phyloP scores from a whole-genome alignment of 2,329 filamentous ascomycete genomes.

The Verticillium alfalfae region DNA sequence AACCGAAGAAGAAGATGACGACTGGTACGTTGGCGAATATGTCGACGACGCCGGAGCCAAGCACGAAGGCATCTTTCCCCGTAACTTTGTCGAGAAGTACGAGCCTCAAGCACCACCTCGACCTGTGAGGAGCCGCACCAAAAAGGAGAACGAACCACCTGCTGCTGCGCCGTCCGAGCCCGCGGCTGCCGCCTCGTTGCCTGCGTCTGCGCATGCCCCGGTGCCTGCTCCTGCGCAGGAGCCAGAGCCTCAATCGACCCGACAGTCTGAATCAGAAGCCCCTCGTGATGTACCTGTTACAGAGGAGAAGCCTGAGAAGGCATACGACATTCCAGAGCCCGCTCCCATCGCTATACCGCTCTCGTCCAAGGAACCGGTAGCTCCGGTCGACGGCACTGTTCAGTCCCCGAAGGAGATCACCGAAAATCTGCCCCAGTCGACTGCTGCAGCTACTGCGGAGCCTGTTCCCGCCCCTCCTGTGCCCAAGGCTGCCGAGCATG shows the following conservation, averaged over 20 bases:
- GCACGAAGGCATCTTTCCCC: slow-evolving; percentile 83
- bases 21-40: slow-evolving; percentile 93
- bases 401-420: not conserved
- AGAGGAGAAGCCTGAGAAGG: slow-evolving; percentile 14
- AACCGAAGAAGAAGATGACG: slow-evolving; percentile 83
- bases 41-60: slow-evolving; percentile 67
- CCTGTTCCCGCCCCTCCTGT: slow-evolving; percentile 20
- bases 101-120: slow-evolving; percentile 87
- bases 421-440: slow-evolving; percentile 19
- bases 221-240: slow-evolving; percentile 11
- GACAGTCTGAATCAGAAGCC: slow-evolving; percentile 19
- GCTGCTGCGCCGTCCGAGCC: slow-evolving; percentile 16
- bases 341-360: slow-evolving; percentile 18
- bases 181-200: slow-evolving; percentile 9
- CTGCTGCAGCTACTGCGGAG: slow-evolving; percentile 9
- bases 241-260: slow-evolving; percentile 18
- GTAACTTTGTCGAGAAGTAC: slow-evolving; percentile 96
- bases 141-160: slow-evolving; percentile 48
- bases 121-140: slow-evolving; percentile 67
- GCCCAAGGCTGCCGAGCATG: slow-evolving; percentile 30
- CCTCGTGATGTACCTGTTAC: slow-evolving; percentile 10
- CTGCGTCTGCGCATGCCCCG: slow-evolving; percentile 19
- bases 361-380: slow-evolving; percentile 27
- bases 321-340: slow-evolving; percentile 24
- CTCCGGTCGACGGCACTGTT: slow-evolving; percentile 22